Evolutionary conservation across 2,329 filamentous ascomycete genomes (phyloP).

Genomic region (Tolypocladium capitatum): DNA sequence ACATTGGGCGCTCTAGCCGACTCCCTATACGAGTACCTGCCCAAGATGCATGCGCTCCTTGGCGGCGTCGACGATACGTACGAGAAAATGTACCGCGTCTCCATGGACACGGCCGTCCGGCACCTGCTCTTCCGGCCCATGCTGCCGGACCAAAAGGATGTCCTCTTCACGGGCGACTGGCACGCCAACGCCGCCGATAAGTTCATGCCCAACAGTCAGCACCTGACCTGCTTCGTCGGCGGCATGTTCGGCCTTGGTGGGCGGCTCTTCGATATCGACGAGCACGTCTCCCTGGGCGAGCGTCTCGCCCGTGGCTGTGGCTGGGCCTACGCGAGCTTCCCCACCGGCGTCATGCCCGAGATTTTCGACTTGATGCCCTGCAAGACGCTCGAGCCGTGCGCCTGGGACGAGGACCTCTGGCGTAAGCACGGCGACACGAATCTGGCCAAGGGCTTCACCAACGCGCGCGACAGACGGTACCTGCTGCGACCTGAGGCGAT

Average conservation of each 20-base stretch:
- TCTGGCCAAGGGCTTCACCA: conserved; percentile 47
- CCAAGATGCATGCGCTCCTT: conserved; percentile 51
- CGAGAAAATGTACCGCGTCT: conserved; percentile 48
- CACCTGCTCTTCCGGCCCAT: conserved; percentile 60
- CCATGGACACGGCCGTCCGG: conserved; percentile 47
- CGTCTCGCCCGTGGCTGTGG: conserved; percentile 40
- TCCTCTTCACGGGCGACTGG: conserved; percentile 31
- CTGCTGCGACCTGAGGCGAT: conserved; percentile 53
- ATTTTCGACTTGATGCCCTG: conserved; percentile 34
- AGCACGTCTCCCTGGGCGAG: conserved; percentile 34
- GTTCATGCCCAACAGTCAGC: conserved; percentile 17
- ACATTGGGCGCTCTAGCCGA: conserved; percentile 42
- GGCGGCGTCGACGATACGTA: conserved; percentile 50
- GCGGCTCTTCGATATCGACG: conserved; percentile 37
- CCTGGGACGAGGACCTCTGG: conserved; percentile 18
- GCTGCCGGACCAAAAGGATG: conserved; percentile 44
- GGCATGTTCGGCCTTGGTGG: conserved; percentile 57
- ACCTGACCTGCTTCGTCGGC: conserved; percentile 48
- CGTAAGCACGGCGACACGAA: conserved; percentile 8
- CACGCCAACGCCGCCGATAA: conserved; percentile 12
- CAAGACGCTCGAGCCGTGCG: conserved; percentile 19
- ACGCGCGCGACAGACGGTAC: conserved; percentile 35
- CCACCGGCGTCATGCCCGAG: conserved; percentile 47
- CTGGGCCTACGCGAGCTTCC: conserved; percentile 42
- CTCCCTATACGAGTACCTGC: conserved; percentile 47